These are phyloP conservation scores for Thalassiosira profunda DNA, from an alignment of 108 stramenopile genomes.

Conservation along the genomic window DNA sequence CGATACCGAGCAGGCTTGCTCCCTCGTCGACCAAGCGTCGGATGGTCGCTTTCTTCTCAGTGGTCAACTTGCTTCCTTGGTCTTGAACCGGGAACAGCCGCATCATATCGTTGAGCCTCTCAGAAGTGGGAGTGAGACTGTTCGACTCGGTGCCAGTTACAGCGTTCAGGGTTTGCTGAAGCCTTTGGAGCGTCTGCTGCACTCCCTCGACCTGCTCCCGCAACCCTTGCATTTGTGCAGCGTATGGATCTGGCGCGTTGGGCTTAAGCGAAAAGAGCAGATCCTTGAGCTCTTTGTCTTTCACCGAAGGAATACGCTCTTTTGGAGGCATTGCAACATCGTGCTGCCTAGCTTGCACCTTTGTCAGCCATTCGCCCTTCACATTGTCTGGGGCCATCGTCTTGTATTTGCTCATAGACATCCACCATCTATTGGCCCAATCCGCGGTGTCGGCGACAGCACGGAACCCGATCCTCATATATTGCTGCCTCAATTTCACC, in stretches of 20 bases:
- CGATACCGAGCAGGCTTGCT: conserved; percentile 1
- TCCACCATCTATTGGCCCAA: conserved; percentile 3
- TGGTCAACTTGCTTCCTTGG: conserved; percentile 11
- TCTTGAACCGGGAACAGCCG: too few relatives aligned
- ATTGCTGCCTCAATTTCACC: conserved; percentile 1
- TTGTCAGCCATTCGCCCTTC: background rate
- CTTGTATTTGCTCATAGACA: conserved; percentile 3
- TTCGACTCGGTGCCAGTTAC: too few relatives aligned
- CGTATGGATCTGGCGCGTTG: too few relatives aligned
- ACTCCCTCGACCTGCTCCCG: too few relatives aligned
- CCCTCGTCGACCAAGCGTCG: conserved; percentile 9
- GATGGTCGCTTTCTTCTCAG: conserved; percentile 19
- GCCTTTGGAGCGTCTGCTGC: too few relatives aligned
- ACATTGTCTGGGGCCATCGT: background rate
- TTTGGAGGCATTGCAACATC: background rate
- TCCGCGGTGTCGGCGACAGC: background rate
- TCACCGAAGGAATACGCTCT: background rate
- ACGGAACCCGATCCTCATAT: background rate
- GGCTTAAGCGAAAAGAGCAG: too few relatives aligned
- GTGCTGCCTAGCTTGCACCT: background rate
- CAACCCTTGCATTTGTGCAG: too few relatives aligned
- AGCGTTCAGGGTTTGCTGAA: too few relatives aligned
- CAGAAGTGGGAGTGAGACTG: too few relatives aligned
- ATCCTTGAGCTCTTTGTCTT: background rate
- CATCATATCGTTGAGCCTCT: too few relatives aligned